phyloP scores from a whole-genome alignment of 306 rosid genomes.

The Oxytropis ochrocephala region DNA sequence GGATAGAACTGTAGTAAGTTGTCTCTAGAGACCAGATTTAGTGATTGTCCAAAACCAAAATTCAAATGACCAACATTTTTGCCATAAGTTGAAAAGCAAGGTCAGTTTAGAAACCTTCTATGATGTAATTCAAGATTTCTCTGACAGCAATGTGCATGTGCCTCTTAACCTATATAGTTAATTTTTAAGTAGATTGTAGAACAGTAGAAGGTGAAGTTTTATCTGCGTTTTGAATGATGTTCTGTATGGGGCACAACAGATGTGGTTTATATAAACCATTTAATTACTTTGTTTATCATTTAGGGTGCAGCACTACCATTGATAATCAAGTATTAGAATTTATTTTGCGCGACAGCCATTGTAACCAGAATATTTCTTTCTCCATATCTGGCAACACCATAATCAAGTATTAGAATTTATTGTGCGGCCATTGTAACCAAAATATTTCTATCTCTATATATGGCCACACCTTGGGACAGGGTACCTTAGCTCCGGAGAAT shows the following conservation, averaged over 20 bases:
- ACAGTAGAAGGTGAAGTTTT: not conserved
- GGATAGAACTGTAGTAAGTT: not conserved
- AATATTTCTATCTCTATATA: slow-evolving; percentile 9
- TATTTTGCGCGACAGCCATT: not conserved
- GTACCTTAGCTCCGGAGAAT: slow-evolving; percentile 37
- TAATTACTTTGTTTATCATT: not conserved
- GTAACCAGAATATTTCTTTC: slow-evolving; percentile 13
- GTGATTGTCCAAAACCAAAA: not conserved
- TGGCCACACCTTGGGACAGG: slow-evolving; percentile 36
- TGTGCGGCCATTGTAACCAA: slow-evolving; percentile 7
- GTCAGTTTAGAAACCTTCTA: not conserved
- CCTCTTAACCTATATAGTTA: not conserved
- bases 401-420: slow-evolving; percentile 12
- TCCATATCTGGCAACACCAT: not conserved
- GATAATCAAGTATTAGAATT: slow-evolving; percentile 15
- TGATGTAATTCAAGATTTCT: not conserved
- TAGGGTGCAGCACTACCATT: not conserved
- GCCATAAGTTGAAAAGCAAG: not conserved
- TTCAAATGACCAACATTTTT: not conserved
- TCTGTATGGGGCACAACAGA: not conserved
- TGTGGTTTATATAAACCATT: not conserved
- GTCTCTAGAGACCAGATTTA: not conserved
- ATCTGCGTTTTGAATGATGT: not conserved
- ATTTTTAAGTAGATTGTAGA: not conserved
- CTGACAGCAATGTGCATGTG: not conserved